These are phyloP conservation scores for Fragilariopsis cylindrus DNA, from an alignment of 108 stramenopile genomes.

Conservation along the genomic window DNA sequence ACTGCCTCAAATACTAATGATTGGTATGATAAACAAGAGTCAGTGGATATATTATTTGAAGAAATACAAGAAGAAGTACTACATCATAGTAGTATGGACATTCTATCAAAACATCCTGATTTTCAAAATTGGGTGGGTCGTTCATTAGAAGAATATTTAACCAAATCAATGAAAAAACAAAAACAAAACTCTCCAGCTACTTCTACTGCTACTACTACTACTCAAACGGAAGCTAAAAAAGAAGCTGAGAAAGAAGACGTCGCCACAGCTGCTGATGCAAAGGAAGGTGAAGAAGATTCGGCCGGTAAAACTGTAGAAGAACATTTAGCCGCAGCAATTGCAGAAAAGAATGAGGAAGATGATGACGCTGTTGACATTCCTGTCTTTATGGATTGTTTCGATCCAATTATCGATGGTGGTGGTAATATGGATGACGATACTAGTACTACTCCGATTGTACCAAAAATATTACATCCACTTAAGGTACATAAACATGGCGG, in stretches of 20 bases:
- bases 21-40: conserved; percentile 68
- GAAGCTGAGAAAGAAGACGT: conserved; percentile 4
- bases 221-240: neutral
- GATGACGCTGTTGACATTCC: conserved; percentile 32
- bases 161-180: neutral
- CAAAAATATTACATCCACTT: conserved; percentile 62
- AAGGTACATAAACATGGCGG: conserved; percentile 56
- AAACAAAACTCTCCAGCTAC: conserved; percentile 21
- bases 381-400: conserved; percentile 73
- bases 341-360: conserved; percentile 22
- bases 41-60: conserved; percentile 80
- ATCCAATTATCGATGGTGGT: neutral
- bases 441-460: conserved; percentile 50
- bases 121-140: conserved; percentile 66
- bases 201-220: neutral
- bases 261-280: conserved; percentile 8
- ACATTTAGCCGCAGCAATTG: neutral
- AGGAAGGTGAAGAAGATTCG: conserved; percentile 25
- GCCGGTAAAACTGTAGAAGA: neutral
- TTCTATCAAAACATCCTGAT: conserved; percentile 58
- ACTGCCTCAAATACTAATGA: neutral
- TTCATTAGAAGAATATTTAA: conserved; percentile 65
- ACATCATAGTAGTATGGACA: conserved; percentile 36
- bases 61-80: conserved; percentile 52
- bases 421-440: conserved; percentile 33